Evolutionary conservation across 2,329 filamentous ascomycete species (phyloP), one percentile per base, ranked within the genome.

Genomic region (Venturia oleaginea): DNA sequence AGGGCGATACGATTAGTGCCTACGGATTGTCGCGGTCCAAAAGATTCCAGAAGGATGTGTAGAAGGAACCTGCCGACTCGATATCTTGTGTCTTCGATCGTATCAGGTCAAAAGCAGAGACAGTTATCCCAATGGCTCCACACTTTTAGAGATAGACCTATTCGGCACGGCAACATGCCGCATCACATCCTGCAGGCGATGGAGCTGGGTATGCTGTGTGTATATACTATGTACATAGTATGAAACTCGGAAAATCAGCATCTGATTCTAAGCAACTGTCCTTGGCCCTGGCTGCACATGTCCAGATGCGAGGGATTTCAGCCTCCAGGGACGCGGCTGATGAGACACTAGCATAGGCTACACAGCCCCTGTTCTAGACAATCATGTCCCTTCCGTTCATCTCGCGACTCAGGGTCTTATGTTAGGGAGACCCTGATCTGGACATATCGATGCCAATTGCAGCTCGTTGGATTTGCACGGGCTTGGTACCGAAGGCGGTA

Each of bases 311-410:
- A 13, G n/a, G n/a, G 17, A 17, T 17, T 32, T 57, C 51, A 57
- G 51, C 51, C 51, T 57, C 51, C 15, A n/a, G 27, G 24, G 48
- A 55, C 48, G 48, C 48, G 48, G 48, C 51, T 57, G 27, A 55
- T 27, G 51, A 55, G 51, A 34, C 51, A 19, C 51, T 55, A 57
- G 51, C 13, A 37, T 19, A n/a, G n/a, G n/a, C n/a, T n/a, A n/a
- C n/a, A n/a, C n/a, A 34, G 1, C 51, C 51, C 51, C 27, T 57
- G 51, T 34, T 22, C 43, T 34, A n/a, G 30, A 22, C 51, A 57
- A 34, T n/a, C 17, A n/a, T 34, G 1, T 19, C 48, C 22, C 48
- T 55, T 32, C n/a, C 24, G 48, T 32, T 32, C 22, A 4, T 55
- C 48, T 30, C 22, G 27, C 27, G 48, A 27, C 24, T 7, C 17